A percentile compares a stretch with the other conserved stretches of the same genome.
These are phyloP conservation scores for Eragrostis tef DNA, from an alignment of 202 grass and related monocot species.

Conservation along the genomic window DNA sequence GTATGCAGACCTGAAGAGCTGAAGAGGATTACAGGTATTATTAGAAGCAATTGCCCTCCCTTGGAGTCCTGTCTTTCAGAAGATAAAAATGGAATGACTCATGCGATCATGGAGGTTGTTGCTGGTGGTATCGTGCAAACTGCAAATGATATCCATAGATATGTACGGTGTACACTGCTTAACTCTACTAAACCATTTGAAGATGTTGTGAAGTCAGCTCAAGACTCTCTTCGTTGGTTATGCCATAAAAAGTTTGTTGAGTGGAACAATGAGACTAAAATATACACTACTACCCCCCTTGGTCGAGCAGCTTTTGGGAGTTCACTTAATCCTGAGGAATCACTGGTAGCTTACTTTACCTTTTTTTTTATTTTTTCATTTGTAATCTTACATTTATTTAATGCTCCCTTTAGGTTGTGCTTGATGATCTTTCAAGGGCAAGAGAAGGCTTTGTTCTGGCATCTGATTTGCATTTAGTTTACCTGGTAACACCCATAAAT, in stretches of 20 bases:
- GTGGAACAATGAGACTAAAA: slow-evolving; percentile 77
- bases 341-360: slow-evolving; percentile 60
- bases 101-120: slow-evolving; percentile 99
- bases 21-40: slow-evolving; percentile 74
- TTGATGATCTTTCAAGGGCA: slow-evolving; percentile 94
- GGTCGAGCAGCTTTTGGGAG: slow-evolving; percentile 90
- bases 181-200: slow-evolving; percentile 94
- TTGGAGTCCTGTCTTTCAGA: slow-evolving; percentile 95
- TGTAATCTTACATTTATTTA: slow-evolving; percentile 11
- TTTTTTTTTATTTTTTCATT: slow-evolving; percentile 40
- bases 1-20: slow-evolving; percentile 85
- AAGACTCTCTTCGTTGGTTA: slow-evolving; percentile 96
- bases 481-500: slow-evolving; percentile 92
- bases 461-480: slow-evolving; percentile 98
- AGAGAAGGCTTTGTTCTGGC: slow-evolving; percentile 96
- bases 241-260: slow-evolving; percentile 89
- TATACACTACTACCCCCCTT: slow-evolving; percentile 86
- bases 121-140: slow-evolving; percentile 95
- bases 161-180: slow-evolving; percentile 90
- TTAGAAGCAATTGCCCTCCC: slow-evolving; percentile 75
- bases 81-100: slow-evolving; percentile 99
- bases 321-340: slow-evolving; percentile 95
- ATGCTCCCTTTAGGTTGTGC: slow-evolving; percentile 67
- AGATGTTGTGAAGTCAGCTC: slow-evolving; percentile 91
- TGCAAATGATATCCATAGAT: slow-evolving; percentile 88